Evolutionary conservation across 1,284 basidiomycete genomes (phyloP).

Genomic region (Ganoderma sinense): DNA sequence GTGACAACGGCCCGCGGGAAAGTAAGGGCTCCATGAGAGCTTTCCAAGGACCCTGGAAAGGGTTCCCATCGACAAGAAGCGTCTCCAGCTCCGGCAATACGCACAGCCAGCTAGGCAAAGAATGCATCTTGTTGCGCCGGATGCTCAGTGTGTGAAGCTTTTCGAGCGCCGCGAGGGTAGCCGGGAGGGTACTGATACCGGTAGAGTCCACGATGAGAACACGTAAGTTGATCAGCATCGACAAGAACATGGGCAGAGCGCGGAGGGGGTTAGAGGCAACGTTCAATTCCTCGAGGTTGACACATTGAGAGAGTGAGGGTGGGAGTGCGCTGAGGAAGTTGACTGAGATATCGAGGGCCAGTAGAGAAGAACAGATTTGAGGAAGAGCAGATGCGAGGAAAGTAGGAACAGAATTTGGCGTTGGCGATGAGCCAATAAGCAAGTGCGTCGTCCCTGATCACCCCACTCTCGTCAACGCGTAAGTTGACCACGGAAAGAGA

Average conservation of each 20-base stretch:
- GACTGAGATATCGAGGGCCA: constrained; percentile 90
- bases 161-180: constrained; percentile 70
- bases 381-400: constrained; percentile 78
- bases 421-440: constrained; percentile 78
- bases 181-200: constrained; percentile 78
- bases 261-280: constrained; percentile 90
- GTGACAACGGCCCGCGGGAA: constrained; percentile 64
- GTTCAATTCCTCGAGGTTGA: constrained; percentile 91
- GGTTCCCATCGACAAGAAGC: constrained; percentile 91
- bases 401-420: constrained; percentile 77
- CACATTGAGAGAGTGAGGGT: constrained; percentile 78
- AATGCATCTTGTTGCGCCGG: constrained; percentile 86
- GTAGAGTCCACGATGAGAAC: constrained; percentile 93
- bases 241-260: constrained; percentile 84
- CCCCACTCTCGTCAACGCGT: constrained; percentile 17
- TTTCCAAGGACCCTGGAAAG: constrained; percentile 92
- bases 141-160: constrained; percentile 88
- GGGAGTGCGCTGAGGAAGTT: constrained; percentile 88
- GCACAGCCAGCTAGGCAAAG: constrained; percentile 95
- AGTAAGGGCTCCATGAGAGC: constrained; percentile 86
- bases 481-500: constrained; percentile 8
- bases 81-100: constrained; percentile 85
- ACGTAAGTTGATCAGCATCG: constrained; percentile 78
- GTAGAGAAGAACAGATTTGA: constrained; percentile 76
- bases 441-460: constrained; percentile 87